Evolutionary conservation across 2,329 filamentous ascomycete genomes (phyloP).

Genomic region (Scedosporium boydii): DNA sequence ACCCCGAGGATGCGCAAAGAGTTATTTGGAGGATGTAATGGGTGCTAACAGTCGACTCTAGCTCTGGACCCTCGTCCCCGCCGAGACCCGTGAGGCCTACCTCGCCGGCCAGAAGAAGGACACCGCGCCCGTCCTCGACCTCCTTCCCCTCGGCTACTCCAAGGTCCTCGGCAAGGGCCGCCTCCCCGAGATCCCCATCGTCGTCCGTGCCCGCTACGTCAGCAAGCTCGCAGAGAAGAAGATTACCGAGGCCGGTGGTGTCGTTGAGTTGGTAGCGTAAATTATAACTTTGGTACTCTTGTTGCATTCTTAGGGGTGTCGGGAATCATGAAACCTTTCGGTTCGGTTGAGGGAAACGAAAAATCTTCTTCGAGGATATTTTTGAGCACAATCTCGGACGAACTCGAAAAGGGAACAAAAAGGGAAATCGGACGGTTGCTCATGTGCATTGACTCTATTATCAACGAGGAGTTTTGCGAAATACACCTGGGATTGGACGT

Average conservation of each 20-base stretch:
- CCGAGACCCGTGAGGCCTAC: slow-evolving; percentile 90
- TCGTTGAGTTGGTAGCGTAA: slow-evolving; percentile 88
- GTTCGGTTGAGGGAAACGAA: neutral
- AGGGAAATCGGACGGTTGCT: slow-evolving; percentile 2
- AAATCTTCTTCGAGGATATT: slow-evolving; percentile 5
- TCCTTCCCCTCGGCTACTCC: slow-evolving; percentile 93
- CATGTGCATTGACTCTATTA: slow-evolving; percentile 6
- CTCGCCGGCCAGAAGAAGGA: slow-evolving; percentile 70
- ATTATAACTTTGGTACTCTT: slow-evolving; percentile 10
- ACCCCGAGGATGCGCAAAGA: neutral
- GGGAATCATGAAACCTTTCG: neutral
- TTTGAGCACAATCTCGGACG: slow-evolving; percentile 6
- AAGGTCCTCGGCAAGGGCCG: slow-evolving; percentile 99
- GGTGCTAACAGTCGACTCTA: slow-evolving; percentile 23
- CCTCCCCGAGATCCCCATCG: slow-evolving; percentile 82
- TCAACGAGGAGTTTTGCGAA: slow-evolving; percentile 7
- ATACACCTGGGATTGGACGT: slow-evolving; percentile 7
- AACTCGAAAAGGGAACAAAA: neutral
- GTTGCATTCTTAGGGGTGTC: slow-evolving; percentile 20
- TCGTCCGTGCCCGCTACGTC: slow-evolving; percentile 93
- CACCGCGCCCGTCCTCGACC: slow-evolving; percentile 94
- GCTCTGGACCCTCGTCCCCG: slow-evolving; percentile 93
- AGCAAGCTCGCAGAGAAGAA: slow-evolving; percentile 95
- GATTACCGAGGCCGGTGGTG: slow-evolving; percentile 96
- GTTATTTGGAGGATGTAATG: neutral